Conservation (phyloP, 805 yeast species). For the Hermanozyma aechmeae region DNA sequence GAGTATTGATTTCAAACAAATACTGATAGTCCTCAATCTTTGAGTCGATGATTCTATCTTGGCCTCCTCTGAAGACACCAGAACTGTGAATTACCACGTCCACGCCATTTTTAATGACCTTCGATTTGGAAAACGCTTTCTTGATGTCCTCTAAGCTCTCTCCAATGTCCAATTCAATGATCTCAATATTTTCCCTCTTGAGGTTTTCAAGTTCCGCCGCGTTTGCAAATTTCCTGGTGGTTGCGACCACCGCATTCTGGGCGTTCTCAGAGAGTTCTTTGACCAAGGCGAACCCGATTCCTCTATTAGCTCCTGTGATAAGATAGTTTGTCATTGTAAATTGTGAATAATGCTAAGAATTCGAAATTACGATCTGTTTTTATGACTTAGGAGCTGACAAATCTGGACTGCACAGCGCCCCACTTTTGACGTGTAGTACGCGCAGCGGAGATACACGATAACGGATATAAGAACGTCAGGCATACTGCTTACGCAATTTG, state of each 20-base stretch:
- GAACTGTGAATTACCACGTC: slow-evolving; percentile 17
- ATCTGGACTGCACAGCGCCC: too few relatives aligned
- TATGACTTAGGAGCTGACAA: too few relatives aligned
- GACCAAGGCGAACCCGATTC: slow-evolving; percentile 28
- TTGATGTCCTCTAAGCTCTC: background rate
- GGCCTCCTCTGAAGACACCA: too few relatives aligned
- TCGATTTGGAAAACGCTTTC: slow-evolving; percentile 1
- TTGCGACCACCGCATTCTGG: slow-evolving; percentile 14
- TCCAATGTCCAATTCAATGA: background rate
- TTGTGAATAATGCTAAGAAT: too few relatives aligned
- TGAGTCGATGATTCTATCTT: too few relatives aligned
- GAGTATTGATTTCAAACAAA: slow-evolving; percentile 14
- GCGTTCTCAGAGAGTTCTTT: slow-evolving; percentile 13
- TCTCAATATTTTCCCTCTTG: background rate
- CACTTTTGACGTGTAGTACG: too few relatives aligned
- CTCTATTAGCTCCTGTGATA: slow-evolving; percentile 36
- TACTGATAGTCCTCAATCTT: background rate
- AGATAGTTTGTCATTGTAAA: too few relatives aligned
- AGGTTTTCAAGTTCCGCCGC: slow-evolving; percentile 3
- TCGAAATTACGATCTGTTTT: too few relatives aligned
- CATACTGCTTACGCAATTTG: too few relatives aligned
- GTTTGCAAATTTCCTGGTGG: slow-evolving; percentile 5
- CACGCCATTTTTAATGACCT: slow-evolving; percentile 8
- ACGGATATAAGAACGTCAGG: too few relatives aligned
- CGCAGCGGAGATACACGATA: too few relatives aligned